Evolutionary conservation across 805 yeast genomes (phyloP), one percentile per base, ranked within the genome.

Genomic region (Pichia deserticola): DNA sequence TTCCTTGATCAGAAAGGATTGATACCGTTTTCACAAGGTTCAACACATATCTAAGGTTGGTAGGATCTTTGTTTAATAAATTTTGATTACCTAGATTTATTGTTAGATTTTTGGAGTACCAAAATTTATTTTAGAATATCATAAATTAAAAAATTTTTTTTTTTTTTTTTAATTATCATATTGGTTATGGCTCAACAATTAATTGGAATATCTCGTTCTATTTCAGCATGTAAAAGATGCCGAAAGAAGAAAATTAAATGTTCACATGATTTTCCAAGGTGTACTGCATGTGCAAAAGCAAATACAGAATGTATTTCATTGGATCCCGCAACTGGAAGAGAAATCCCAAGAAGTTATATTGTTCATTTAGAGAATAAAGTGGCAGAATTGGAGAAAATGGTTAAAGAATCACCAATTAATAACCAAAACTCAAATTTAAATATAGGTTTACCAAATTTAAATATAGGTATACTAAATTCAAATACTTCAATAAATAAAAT

Each of bases 301-400:
- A 77, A 79, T 6, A 84, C 71, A 3, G 86, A 85, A 7, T 89
- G 97, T 66, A 81, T 88, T 5, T 88, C 95, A 0, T 65, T 86
- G 4, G 97, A 90, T 62, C 89, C 95, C 0, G 88, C 89, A 7
- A 87, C 96, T 0, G 95, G 96, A 0, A 71, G 95, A 48, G 89
- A 85, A 56, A 79, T 89, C 1, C 95, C 97, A 0, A 69, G 97
- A 37, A 84, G 89, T 3, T 85, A 86, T 60, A 78, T 88, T 4
- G 75, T 79, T 25, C 84, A 82, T 57, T 68, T 89, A 51, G 97
- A 89, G 61, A 82, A 79, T 49, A 69, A 81, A 36, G 71, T 88
- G 3, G 71, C 73, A 8, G 66, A 68, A n/a, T 67, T 89, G 52
- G 87, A 86, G 61, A 57, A 60, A 6, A 68, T 73, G 51, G 61